Evolutionary conservation across 106 monocot species (phyloP).

Genomic region (Dioscorea dumetorum): DNA sequence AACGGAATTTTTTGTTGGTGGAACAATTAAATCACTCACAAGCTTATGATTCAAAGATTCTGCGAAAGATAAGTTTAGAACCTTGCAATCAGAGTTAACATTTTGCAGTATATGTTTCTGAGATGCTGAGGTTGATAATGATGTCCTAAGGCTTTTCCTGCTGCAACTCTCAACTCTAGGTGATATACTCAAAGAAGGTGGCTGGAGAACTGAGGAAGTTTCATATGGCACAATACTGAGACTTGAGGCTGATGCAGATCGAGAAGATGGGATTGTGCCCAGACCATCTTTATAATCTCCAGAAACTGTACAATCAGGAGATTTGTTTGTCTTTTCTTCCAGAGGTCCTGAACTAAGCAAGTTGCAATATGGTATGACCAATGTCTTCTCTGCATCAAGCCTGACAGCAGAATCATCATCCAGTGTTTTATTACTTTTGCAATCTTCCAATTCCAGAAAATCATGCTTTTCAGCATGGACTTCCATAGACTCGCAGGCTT

Average conservation of each 20-base stretch:
- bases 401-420: background rate
- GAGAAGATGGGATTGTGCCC: background rate
- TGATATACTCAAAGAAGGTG: slow-evolving; percentile 28
- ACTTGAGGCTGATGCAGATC: slow-evolving; percentile 5
- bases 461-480: background rate
- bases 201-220: slow-evolving; percentile 13
- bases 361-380: background rate
- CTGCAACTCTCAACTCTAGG: slow-evolving; percentile 33
- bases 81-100: slow-evolving; percentile 13
- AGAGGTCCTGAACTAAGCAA: background rate
- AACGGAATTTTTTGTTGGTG: slow-evolving; percentile 15
- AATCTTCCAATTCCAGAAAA: background rate
- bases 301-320: background rate
- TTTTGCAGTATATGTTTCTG: slow-evolving; percentile 20
- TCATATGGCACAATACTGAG: slow-evolving; percentile 43
- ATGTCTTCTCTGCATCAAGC: background rate
- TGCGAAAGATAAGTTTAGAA: slow-evolving; percentile 16
- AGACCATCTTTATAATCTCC: background rate
- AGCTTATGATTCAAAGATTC: slow-evolving; percentile 13
- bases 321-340: slow-evolving; percentile 3
- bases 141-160: slow-evolving; percentile 51
- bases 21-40: slow-evolving; percentile 9
- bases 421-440: background rate
- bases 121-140: slow-evolving; percentile 45
- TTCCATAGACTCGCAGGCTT: too few species aligned